Evolutionary conservation across 495 filamentous ascomycete species (phyloP), one percentile per base, ranked within the genome.

Genomic region (Podospora didyma): DNA sequence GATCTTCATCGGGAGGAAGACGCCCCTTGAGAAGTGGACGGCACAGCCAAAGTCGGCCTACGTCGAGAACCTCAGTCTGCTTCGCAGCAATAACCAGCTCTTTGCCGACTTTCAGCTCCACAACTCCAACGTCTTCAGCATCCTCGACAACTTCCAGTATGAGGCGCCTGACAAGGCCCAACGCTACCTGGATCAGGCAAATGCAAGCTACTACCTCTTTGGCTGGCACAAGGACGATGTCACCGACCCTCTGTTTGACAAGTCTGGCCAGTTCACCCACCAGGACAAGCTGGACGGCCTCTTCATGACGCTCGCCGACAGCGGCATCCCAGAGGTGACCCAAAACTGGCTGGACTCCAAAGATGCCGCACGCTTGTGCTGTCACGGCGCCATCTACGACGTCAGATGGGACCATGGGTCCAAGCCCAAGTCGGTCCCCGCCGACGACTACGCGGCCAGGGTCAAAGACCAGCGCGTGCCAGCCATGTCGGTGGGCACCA

Each of bases 61-160:
- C 21, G 57, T 58, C 2, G 57, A 51, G 4, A 31, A 59, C 19
- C 47, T 83, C 34, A 72, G 53, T 1, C 23, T 79, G 2, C 37
- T 79, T 14, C 67, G 59, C 46, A 62, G 59, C 17, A 65, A 67
- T 2, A 83, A 84, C 51, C 72, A 58, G 7, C 66, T 84, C 2
- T 83, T 83, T 55, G 54, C 74, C 1, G 82, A 85, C 61, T 85
- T 74, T 49, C 66, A 70, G 45, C 61, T 62, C 0, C 81, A 83
- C 41, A 73, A 75, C 48, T 51, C 56, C 24, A 82, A 79, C 61
- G 80, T 84, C 0, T 82, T 83, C 56, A 70, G 63, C 20, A 77
- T 76, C 11, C 21, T 78, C 6, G 81, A 83, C 61, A 67, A 65
- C 21, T 78, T 83, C 20, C 45, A 49, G 7, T 82, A 77, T 47